Conservation (phyloP, 2,329 filamentous ascomycete genomes). For the Mariannaea sp. region DNA sequence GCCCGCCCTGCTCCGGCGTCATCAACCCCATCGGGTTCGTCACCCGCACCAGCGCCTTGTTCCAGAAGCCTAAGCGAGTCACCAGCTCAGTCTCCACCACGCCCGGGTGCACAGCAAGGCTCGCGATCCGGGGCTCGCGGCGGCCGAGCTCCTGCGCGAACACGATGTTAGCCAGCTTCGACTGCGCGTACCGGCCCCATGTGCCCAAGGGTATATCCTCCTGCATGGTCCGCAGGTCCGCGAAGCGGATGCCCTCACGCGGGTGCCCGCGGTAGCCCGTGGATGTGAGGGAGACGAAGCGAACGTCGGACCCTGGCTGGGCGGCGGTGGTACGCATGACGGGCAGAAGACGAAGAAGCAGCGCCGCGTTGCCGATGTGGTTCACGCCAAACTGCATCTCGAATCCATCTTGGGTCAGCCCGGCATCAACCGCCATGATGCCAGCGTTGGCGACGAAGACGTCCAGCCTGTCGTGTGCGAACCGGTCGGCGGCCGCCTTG, state of each 20-base stretch:
- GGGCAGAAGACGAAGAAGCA: conserved; percentile 44
- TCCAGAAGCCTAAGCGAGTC: conserved; percentile 30
- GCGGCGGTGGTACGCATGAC: conserved; percentile 30
- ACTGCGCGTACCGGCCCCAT: conserved; percentile 55
- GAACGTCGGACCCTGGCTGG: conserved; percentile 22
- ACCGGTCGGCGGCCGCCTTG: conserved; percentile 47
- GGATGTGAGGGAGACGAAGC: conserved; percentile 38
- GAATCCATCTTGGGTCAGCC: conserved; percentile 41
- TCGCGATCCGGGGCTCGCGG: conserved; percentile 48
- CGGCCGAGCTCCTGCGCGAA: conserved; percentile 52
- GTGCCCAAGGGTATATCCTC: conserved; percentile 40
- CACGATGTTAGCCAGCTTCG: conserved; percentile 55
- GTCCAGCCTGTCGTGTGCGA: conserved; percentile 49
- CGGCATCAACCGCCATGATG: conserved; percentile 38
- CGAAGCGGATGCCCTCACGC: conserved; percentile 37
- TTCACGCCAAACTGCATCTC: conserved; percentile 46
- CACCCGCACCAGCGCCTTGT: conserved; percentile 33
- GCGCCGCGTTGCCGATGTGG: conserved; percentile 39
- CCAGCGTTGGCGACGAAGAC: conserved; percentile 48
- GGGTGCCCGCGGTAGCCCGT: conserved; percentile 36
- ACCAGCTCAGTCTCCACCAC: conserved; percentile 41
- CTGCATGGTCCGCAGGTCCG: conserved; percentile 35
- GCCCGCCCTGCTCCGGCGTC: conserved; percentile 38
- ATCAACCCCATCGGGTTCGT: conserved; percentile 31
- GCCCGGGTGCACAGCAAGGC: conserved; percentile 56